These are phyloP conservation scores for Nitzschia palea DNA, from an alignment of 108 stramenopile species.

Conservation along the genomic window DNA sequence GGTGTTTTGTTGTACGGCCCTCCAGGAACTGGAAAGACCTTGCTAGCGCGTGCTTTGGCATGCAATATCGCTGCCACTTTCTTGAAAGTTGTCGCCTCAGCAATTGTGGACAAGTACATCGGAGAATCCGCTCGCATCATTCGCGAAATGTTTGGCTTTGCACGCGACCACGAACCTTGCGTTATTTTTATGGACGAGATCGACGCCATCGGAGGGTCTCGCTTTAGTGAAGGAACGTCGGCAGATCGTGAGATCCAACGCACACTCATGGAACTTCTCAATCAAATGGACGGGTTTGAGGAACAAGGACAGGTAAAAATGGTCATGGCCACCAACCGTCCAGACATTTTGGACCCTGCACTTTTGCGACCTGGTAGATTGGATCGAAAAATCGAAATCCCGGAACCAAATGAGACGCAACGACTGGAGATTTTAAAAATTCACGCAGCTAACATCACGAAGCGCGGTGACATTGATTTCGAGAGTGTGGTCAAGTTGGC, in stretches of 20 bases:
- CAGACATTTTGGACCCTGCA: slow-evolving; percentile 99
- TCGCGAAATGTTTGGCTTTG: slow-evolving; percentile 99
- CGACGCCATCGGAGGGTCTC: slow-evolving; percentile 97
- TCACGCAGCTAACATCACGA: slow-evolving; percentile 91
- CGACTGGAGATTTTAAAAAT: slow-evolving; percentile 98
- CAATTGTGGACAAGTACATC: slow-evolving; percentile 99
- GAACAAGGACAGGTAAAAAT: slow-evolving; percentile 96
- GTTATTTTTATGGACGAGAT: slow-evolving; percentile 99
- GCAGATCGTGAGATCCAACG: slow-evolving; percentile 99
- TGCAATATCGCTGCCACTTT: slow-evolving; percentile 97
- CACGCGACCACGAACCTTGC: slow-evolving; percentile 94
- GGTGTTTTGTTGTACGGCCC: slow-evolving; percentile 92
- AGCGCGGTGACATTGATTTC: slow-evolving; percentile 97
- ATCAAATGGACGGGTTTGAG: slow-evolving; percentile 99
- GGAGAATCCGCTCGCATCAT: slow-evolving; percentile 98
- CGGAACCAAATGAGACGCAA: slow-evolving; percentile 96
- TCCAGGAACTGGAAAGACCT: slow-evolving; percentile 94
- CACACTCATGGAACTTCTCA: slow-evolving; percentile 98
- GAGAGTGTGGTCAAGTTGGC: slow-evolving; percentile 97
- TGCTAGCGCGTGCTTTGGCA: slow-evolving; percentile 93
- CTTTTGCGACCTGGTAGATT: slow-evolving; percentile 97
- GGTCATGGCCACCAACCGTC: slow-evolving; percentile 99
- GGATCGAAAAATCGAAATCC: slow-evolving; percentile 99
- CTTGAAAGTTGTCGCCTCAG: slow-evolving; percentile 96
- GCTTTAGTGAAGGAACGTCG: slow-evolving; percentile 95